These are phyloP conservation scores for Gillenia trifoliata DNA, from an alignment of 306 rosid genomes.

Conservation along the genomic window DNA sequence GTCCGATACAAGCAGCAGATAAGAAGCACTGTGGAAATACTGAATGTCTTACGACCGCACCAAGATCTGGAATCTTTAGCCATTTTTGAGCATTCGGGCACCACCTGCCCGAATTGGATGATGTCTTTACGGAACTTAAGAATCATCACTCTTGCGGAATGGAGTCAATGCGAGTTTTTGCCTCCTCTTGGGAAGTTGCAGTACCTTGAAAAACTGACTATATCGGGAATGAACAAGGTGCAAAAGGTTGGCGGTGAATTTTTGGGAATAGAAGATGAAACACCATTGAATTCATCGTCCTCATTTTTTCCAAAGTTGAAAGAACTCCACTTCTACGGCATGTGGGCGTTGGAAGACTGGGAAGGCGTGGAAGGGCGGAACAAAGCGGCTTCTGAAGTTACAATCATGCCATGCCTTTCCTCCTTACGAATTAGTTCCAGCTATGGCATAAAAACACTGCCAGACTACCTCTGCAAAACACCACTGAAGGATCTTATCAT, in stretches of 20 bases:
- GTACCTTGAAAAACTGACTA: not conserved
- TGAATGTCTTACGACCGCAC: not conserved
- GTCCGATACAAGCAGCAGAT: no score
- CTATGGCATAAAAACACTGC: not conserved
- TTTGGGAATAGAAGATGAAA: not conserved
- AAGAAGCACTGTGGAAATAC: not conserved
- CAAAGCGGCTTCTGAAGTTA: no score
- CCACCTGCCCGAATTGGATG: not conserved
- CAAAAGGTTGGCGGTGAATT: not conserved
- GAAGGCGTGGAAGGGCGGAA: not conserved
- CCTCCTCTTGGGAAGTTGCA: not conserved
- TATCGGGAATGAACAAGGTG: not conserved
- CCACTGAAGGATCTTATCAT: not conserved
- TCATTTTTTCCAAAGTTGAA: not conserved
- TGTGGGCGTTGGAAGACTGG: not conserved
- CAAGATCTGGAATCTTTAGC: not conserved
- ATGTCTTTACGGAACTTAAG: not conserved
- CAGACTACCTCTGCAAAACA: not conserved
- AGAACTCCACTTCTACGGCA: not conserved
- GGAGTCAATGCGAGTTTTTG: not conserved
- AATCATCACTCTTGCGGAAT: not conserved
- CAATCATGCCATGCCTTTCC: not conserved
- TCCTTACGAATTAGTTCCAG: not conserved
- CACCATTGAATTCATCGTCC: no score
- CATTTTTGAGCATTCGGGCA: not conserved